Evolutionary conservation across 805 yeast species (phyloP).

Genomic region (Sugiyamaella marilandica): DNA sequence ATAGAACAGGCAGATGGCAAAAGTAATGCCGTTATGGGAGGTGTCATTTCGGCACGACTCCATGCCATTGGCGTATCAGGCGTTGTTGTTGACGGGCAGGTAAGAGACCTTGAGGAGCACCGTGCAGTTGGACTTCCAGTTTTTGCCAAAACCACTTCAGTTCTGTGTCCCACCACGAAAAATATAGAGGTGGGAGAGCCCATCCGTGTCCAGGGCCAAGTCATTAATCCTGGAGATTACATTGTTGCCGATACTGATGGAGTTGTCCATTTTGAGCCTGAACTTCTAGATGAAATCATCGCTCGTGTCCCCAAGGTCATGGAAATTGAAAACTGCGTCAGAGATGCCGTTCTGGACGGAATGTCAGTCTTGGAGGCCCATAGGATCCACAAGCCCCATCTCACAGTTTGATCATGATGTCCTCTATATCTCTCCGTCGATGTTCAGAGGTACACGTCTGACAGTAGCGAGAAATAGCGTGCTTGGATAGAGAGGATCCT

Average conservation of each 20-base stretch:
- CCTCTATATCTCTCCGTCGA: too few species aligned
- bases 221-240: slow-evolving; percentile 52
- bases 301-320: slow-evolving; percentile 10
- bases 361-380: slow-evolving; percentile 14
- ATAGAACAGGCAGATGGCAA: slow-evolving; percentile 10
- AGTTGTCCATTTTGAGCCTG: slow-evolving; percentile 10
- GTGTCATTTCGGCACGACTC: slow-evolving; percentile 14
- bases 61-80: slow-evolving; percentile 13
- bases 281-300: slow-evolving; percentile 8
- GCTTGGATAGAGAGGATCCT: too few species aligned
- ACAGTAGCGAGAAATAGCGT: too few species aligned
- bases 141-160: slow-evolving; percentile 12
- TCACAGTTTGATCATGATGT: not conserved
- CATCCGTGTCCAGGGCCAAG: slow-evolving; percentile 76
- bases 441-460: too few species aligned
- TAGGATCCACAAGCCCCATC: slow-evolving; percentile 13
- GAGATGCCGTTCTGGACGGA: slow-evolving; percentile 12
- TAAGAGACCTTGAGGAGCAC: slow-evolving; percentile 15
- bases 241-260: slow-evolving; percentile 15
- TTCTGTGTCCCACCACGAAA: slow-evolving; percentile 14
- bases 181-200: slow-evolving; percentile 39
- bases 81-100: slow-evolving; percentile 13
- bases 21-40: slow-evolving; percentile 13
- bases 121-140: slow-evolving; percentile 10
- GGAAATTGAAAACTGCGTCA: slow-evolving; percentile 12